Conservation (phyloP, 1,139 yeast genomes). For the Taphrina pruni region DNA sequence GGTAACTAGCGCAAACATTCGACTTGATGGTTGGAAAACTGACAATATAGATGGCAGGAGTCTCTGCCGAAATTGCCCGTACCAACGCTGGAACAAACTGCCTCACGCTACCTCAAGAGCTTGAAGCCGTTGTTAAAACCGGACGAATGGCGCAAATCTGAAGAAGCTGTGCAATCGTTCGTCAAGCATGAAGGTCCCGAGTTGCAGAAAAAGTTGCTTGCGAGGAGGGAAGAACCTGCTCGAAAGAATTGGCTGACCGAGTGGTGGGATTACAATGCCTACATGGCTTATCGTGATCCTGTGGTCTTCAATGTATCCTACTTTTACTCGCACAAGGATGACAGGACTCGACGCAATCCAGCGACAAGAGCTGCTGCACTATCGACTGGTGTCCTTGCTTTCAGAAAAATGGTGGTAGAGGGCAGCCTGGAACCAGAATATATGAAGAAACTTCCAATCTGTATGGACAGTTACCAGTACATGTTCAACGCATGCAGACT, state of each 20-base stretch:
- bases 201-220: slow-evolving; percentile 69
- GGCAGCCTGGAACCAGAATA: slow-evolving; percentile 69
- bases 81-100: slow-evolving; percentile 77
- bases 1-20: background rate
- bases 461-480: slow-evolving; percentile 90
- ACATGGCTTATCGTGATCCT: slow-evolving; percentile 88
- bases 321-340: slow-evolving; percentile 82
- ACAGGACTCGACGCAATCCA: slow-evolving; percentile 64
- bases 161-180: slow-evolving; percentile 69
- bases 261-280: slow-evolving; percentile 95
- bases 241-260: slow-evolving; percentile 86
- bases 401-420: slow-evolving; percentile 53
- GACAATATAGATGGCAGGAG: slow-evolving; percentile 62
- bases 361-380: slow-evolving; percentile 75
- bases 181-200: slow-evolving; percentile 67
- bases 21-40: background rate
- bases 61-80: slow-evolving; percentile 86
- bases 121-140: slow-evolving; percentile 71
- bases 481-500: slow-evolving; percentile 91
- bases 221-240: slow-evolving; percentile 62
- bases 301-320: slow-evolving; percentile 92
- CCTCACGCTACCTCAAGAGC: slow-evolving; percentile 69
- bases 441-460: slow-evolving; percentile 79
- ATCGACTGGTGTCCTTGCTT: slow-evolving; percentile 54
- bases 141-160: slow-evolving; percentile 64